phyloP scores from a whole-genome alignment of 2,329 filamentous ascomycete genomes.

The Aspergillus awamori region DNA sequence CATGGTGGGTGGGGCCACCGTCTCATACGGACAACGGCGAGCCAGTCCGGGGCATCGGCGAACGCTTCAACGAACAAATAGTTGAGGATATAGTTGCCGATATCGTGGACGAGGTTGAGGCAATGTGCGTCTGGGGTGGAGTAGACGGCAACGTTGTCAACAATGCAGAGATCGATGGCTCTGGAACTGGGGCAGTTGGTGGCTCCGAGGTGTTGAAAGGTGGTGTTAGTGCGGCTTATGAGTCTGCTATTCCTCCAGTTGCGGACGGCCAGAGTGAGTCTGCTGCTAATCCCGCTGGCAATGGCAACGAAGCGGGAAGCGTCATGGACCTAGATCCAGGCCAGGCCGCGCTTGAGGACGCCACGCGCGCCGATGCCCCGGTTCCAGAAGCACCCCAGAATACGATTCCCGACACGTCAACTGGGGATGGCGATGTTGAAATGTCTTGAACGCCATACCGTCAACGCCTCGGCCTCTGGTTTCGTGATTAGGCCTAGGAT shows the following conservation, averaged over 20 bases:
- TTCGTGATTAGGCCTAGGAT: conserved; percentile 1
- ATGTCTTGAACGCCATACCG: conserved; percentile 27
- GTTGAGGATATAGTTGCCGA: conserved; percentile 93
- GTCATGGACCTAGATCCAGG: conserved; percentile 17
- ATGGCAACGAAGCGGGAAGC: conserved; percentile 25
- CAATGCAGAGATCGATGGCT: conserved; percentile 30
- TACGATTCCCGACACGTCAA: conserved; percentile 19
- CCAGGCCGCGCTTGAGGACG: conserved; percentile 27
- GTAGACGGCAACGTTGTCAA: conserved; percentile 38
- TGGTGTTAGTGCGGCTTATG: conserved; percentile 36
- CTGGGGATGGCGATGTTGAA: conserved; percentile 34
- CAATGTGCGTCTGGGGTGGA: conserved; percentile 64
- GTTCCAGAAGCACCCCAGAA: conserved; percentile 18
- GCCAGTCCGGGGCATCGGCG: conserved; percentile 63
- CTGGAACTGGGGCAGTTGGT: conserved; percentile 29
- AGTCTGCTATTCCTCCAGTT: conserved; percentile 24
- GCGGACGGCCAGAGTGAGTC: conserved; percentile 5
- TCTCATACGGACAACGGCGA: conserved; percentile 51
- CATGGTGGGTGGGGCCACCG: conserved; percentile 86
- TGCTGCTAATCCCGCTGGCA: conserved; percentile 23
- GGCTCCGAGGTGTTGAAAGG: conserved; percentile 37
- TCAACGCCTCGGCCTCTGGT: not conserved
- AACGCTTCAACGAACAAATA: conserved; percentile 89
- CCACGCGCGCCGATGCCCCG: conserved; percentile 27
- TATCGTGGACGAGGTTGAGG: conserved; percentile 87